phyloP scores from a whole-genome alignment of 2,329 filamentous ascomycete genomes.

The Diaporthe sp. region DNA sequence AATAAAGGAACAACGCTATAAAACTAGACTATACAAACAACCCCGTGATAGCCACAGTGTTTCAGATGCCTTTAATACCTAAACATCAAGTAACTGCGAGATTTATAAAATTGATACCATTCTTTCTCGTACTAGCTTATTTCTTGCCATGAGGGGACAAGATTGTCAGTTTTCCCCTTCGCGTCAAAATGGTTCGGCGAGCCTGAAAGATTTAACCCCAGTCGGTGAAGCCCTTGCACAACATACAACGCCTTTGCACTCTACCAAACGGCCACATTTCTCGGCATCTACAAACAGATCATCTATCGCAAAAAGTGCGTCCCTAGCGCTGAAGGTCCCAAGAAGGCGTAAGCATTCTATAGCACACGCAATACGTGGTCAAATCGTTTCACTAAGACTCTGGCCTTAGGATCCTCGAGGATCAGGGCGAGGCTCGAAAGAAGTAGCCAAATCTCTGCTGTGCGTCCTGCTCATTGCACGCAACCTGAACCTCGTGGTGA shows the following conservation, averaged over 20 bases:
- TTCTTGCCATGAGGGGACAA: constrained; percentile 1
- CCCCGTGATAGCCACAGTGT: not conserved
- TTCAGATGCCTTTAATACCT: not conserved
- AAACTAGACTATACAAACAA: not conserved
- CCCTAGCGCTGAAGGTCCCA: not conserved
- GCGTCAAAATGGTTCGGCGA: not conserved
- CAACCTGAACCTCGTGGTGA: not conserved
- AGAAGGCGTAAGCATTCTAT: not conserved
- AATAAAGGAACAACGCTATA: not conserved
- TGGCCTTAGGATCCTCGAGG: not conserved
- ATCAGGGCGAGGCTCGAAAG: not conserved
- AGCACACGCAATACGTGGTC: not conserved
- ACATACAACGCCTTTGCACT: not conserved
- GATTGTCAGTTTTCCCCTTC: not conserved
- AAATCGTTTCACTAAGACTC: not conserved
- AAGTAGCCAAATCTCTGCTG: constrained; percentile 38
- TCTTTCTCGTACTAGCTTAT: not conserved
- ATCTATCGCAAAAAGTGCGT: not conserved
- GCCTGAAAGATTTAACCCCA: not conserved
- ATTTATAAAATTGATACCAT: not conserved
- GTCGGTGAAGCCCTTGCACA: not conserved
- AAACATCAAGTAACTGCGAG: not conserved
- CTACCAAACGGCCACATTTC: not conserved
- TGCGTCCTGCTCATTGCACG: not conserved
- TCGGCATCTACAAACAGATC: not conserved